Base-by-base conservation (phyloP, 1,284 basidiomycete genomes). In the Pulveroboletus sp. region DNA sequence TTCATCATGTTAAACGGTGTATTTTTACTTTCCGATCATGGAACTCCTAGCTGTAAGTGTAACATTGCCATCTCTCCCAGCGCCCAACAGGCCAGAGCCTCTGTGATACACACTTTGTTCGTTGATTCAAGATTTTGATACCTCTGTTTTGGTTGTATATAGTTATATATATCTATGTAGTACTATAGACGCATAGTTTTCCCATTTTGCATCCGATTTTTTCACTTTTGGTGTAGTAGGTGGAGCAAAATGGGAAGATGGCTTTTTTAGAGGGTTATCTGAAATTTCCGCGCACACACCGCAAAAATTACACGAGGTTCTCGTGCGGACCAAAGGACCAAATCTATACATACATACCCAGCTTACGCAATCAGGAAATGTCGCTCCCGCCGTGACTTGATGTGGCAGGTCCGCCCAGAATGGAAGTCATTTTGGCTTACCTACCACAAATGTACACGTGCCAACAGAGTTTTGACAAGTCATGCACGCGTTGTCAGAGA, bases 131-230 rank as follows among this genome's bases (percentile, higher is more conserved):
- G 36, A 54, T 31, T 5, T 54, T 53, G 52, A 54, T 66, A 60
- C 46, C 40, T 45, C 18, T 15, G 24, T 52, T 40, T 61, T 57
- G 52, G 52, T 14, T 69, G 68, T 69, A 72, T 68, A 69, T 72
- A 69, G 70, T 69, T 69, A 71, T 72, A 63, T 48, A 17, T 71
- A 66, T 72, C 58, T 67, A 67, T 43, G 42, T 69, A 71, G 65
- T 62, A 28, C 17, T 39, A 26, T 43, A n/a, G 26, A 57, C 61
- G 51, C 54, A 29, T 40, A 38, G 39, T 33, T 35, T 48, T 31
- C 15, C 38, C 24, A 22, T 31, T 31, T 12, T 31, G 7, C 29
- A 7, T 31, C 12, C 38, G 39, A 29, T 33, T 35, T 48, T 31
- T 17, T 43, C 26, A n/a, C 20, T 29, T 56, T 28, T 39, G 20